Percentiles rank a stretch among this genome's conserved stretches.
Evolutionary conservation across 2,329 filamentous ascomycete genomes (phyloP).

Genomic region (Aspergillus glaucus): DNA sequence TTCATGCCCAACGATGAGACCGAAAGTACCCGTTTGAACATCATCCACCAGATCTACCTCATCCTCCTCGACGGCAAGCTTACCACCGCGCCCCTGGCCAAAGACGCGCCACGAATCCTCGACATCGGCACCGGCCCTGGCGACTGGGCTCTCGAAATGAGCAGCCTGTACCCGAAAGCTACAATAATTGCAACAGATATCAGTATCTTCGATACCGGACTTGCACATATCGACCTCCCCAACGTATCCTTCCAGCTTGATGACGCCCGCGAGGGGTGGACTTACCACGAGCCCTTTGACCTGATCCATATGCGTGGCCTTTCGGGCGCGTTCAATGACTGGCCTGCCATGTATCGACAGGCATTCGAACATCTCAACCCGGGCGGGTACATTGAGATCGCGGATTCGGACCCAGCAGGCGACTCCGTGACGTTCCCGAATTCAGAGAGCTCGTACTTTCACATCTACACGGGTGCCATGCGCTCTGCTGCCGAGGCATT

Average conservation of each 20-base stretch:
- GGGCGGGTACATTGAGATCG: conserved; percentile 44
- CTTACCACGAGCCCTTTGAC: conserved; percentile 44
- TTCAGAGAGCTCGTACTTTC: conserved; percentile 25
- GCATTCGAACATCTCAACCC: conserved; percentile 40
- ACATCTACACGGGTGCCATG: conserved; percentile 28
- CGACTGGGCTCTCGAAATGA: conserved; percentile 46
- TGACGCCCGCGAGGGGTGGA: conserved; percentile 43
- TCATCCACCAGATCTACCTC: conserved; percentile 59
- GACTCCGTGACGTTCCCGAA: conserved; percentile 19
- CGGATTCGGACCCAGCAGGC: conserved; percentile 32
- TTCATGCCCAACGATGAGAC: conserved; percentile 62
- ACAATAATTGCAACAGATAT: conserved; percentile 45
- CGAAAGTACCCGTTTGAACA: conserved; percentile 57
- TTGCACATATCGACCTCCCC: conserved; percentile 27
- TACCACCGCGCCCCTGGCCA: conserved; percentile 25
- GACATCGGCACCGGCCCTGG: conserved; percentile 46
- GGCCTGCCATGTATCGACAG: conserved; percentile 41
- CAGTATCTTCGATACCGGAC: conserved; percentile 37
- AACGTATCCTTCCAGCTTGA: conserved; percentile 47
- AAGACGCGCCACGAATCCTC: conserved; percentile 25
- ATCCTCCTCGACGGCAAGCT: conserved; percentile 32
- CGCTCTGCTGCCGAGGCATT: conserved; percentile 34
- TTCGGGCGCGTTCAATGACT: conserved; percentile 43
- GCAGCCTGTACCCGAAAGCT: conserved; percentile 36
- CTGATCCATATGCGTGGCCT: conserved; percentile 46